Base-by-base conservation (phyloP, 2,329 filamentous ascomycete genomes). In the Xylariaceae sp. region DNA sequence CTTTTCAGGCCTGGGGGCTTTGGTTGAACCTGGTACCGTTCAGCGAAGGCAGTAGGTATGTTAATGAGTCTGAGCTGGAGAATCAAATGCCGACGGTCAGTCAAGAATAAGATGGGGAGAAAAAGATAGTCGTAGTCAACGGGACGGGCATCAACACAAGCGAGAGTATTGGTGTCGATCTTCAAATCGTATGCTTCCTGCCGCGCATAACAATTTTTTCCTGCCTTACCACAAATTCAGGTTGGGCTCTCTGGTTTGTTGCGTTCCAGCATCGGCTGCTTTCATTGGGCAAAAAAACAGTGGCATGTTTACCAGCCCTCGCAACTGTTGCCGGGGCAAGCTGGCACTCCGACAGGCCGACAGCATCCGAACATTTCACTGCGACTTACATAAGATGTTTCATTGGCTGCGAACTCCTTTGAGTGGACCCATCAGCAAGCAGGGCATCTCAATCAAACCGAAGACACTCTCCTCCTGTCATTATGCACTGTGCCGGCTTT, bases 271-370 rank as follows among this genome's bases (percentile, higher is more conserved):
- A 23, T n/a, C n/a, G n/a, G n/a, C n/a, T n/a, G n/a, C n/a, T n/a
- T 27, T 17, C 31, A 29, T 14, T 34, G 26, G 26, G n/a, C n/a
- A n/a, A n/a, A n/a, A n/a, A n/a, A n/a, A n/a, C n/a, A n/a, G n/a
- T n/a, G n/a, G n/a, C n/a, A n/a, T n/a, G n/a, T n/a, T n/a, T n/a
- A n/a, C n/a, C n/a, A n/a, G 9, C 29, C 5, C 11, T 17, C 6
- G 15, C 40, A 43, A 37, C 14, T 40, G 43, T 43, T 40, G 40
- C 9, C 43, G 40, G 43, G 40, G 40, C 31, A 31, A 39, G 24
- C 24, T 12, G 15, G 16, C 17, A 21, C 38, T 33, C 31, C 38
- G 31, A 36, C 39, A 36, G 36, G 24, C 34, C 38, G 38, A 13
- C 32, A 23, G 3, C 21, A 6, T 11, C 21, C 6, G 11, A 24